These are phyloP conservation scores for Kodamaea restingae DNA, from an alignment of 805 yeast species.

Conservation along the genomic window DNA sequence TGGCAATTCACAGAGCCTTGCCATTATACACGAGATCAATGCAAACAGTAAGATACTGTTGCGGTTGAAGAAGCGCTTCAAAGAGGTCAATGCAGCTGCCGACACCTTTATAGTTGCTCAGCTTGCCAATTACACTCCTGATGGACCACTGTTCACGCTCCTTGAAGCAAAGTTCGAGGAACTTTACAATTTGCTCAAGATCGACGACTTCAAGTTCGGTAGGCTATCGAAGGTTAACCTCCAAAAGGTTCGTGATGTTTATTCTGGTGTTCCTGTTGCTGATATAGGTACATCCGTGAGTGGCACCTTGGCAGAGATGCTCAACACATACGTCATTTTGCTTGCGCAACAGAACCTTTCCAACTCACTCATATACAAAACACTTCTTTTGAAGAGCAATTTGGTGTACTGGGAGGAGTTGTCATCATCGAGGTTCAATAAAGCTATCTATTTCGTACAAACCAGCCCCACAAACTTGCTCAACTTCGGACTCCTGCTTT, in stretches of 20 bases:
- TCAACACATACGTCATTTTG: conserved; percentile 23
- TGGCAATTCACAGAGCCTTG: conserved; percentile 12
- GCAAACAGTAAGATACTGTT: conserved; percentile 30
- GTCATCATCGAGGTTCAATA: conserved; percentile 20
- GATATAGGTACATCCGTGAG: conserved; percentile 1
- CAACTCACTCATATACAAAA: conserved; percentile 30
- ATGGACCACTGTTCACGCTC: not conserved
- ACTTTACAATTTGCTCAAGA: conserved; percentile 19
- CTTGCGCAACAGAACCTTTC: conserved; percentile 27
- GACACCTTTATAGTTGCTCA: conserved; percentile 20
- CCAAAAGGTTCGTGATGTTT: conserved; percentile 1
- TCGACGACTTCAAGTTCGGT: conserved; percentile 16
- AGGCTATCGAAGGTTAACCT: conserved; percentile 8
- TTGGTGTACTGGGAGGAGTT: conserved; percentile 34
- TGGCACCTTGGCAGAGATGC: conserved; percentile 9
- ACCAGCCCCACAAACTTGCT: conserved; percentile 27
- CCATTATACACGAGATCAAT: conserved; percentile 16
- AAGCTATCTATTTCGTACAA: conserved; percentile 32
- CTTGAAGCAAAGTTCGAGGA: conserved; percentile 18
- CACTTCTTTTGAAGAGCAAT: conserved; percentile 29
- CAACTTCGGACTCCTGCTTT: conserved; percentile 13
- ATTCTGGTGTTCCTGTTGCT: not conserved
- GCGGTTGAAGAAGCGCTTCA: conserved; percentile 19
- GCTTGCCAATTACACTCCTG: conserved; percentile 9
- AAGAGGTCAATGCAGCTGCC: conserved; percentile 19